Evolutionary conservation across 176 grass and related monocot species (phyloP), one percentile per base, ranked within the genome.

Genomic region (Lolium multiflorum): DNA sequence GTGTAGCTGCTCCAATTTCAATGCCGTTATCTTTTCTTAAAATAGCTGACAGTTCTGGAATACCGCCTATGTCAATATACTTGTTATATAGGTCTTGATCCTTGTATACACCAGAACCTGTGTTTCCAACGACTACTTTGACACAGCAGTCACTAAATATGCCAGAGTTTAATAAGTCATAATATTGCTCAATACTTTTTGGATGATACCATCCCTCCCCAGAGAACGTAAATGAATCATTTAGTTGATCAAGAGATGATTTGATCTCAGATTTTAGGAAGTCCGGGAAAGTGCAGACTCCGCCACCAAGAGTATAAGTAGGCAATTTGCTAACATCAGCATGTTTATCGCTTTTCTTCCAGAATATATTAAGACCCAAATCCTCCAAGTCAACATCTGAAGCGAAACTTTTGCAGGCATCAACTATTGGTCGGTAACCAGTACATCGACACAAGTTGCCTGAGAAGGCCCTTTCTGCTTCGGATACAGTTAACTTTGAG

Each of bases 371-470:
- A 10, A 97, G 84, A 20, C 92, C 94, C 41, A 97, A 83, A 89
- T 97, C 94, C 65, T 97, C 91, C 62, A 94, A 79, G 62, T 97
- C 94, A 43, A 94, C 89, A 88, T 92, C 83, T 56, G 79, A 87
- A 46, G 94, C 89, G 88, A 94, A 97, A 72, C 94, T 97, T 89
- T 94, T 97, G 76, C 92, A 97, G 50, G 90, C 91, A 87, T 97
- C 92, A 56, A 93, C 71, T n/a, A 97, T 88, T 22, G 92, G 88
- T 37, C 92, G 55, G 56, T 97, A 97, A 18, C 94, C 94, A 11
- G 92, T 97, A 52, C 94, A 97, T 60, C 94, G 83, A 21, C 94
- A 95, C 72, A 95, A 21, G 84, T 97, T 97, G 13, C 94, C 92
- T 3, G 90, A 87, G 85, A 97, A 90, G 64, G 92, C 80, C 71